Evolutionary conservation across 805 yeast species (phyloP), one percentile per base, ranked within the genome.

Genomic region (Candida sithepensis): DNA sequence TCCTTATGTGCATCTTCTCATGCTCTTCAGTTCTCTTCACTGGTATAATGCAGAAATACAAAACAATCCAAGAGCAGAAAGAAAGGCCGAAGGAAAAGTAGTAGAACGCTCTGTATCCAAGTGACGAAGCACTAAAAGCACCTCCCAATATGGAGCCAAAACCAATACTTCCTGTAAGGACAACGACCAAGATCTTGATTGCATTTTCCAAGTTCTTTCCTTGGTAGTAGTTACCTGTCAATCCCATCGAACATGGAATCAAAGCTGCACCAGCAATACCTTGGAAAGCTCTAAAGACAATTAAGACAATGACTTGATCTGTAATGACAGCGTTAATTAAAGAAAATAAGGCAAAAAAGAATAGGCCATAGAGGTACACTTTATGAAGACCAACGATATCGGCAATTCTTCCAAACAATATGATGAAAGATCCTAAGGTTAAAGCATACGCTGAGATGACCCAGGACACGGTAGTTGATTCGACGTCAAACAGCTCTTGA

Each of bases 71-170:
- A 6, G 64, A 47, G 3, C 61, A 36, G 2, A 55, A 47, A 1
- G 53, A 33, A 18, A 51, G 12, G 5, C 69, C 75, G 60, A 71
- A 71, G 2, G 67, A 60, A 30, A 72, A 62, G 46, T 63, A 74
- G 49, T 68, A 70, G 12, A 68, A 54, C 1, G 71, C 71, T 44
- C 66, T 65, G 51, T 72, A 73, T 1, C 77, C 78, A 43, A 70
- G 56, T 5, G 46, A 34, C 1, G 73, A 59, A 22, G 50, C 45
- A 1, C 69, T 56, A 42, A 74, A 75, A 0, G 75, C 78, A 43
- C 79, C 79, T 26, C 79, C 78, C 2, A 74, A 33, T 7, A 73
- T 46, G 3, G 62, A 52, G 3, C 78, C 79, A 12, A 73, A 26
- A 6, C 75, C 76, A 2, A 18, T 6, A 30, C 66, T 39, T 48